Evolutionary conservation across 768 basidiomycete species (phyloP), one percentile per base, ranked within the genome.

Genomic region (Strobilomyces confusus): DNA sequence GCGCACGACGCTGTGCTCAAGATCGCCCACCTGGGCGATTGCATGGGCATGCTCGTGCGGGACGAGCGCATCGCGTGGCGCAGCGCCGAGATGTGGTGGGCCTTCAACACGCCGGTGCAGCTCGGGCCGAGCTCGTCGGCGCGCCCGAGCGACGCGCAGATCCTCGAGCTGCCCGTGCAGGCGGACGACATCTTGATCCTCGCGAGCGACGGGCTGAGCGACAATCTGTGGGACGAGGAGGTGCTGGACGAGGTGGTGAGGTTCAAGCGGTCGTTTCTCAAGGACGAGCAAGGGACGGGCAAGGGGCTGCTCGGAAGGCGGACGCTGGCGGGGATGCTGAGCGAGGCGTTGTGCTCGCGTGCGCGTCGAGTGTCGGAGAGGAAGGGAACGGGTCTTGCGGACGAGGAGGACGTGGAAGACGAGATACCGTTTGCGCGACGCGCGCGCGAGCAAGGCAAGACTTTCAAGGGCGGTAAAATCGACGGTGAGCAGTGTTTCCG

Each of bases 51-150:
- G 79, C 77, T 97, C 20, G 83, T 98, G 19, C 82, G 94, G 3
- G 85, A 80, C 7, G 81, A 87, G 42, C 76, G 82, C 49, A 83
- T 97, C 41, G 81, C 84, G 2, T 97, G 92, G 85, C 78, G 93
- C 30, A 89, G 85, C 45, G 82, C 89, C 40, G 95, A 97, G 69
- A 95, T 95, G 90, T 94, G 93, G 83, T 93, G 92, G 80, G 80
- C 77, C 14, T 85, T 85, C 68, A 85, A 85, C 60, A 80, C 78
- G n/a, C 84, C 82, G 0, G 74, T 78, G 26, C 83, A 84, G 60
- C 81, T 87, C 29, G 83, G 83, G 8, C 83, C 83, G 2, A 73
- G 79, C 38, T 79, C 79, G 2, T 70, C 78, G n/a, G 82, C 83
- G 19, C 79, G 77, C 23, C 86, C 89, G 15, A 64, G 76, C 19